Conservation (phyloP, 371 early-diverging fungal genomes). For the Entomophthora muscae region DNA sequence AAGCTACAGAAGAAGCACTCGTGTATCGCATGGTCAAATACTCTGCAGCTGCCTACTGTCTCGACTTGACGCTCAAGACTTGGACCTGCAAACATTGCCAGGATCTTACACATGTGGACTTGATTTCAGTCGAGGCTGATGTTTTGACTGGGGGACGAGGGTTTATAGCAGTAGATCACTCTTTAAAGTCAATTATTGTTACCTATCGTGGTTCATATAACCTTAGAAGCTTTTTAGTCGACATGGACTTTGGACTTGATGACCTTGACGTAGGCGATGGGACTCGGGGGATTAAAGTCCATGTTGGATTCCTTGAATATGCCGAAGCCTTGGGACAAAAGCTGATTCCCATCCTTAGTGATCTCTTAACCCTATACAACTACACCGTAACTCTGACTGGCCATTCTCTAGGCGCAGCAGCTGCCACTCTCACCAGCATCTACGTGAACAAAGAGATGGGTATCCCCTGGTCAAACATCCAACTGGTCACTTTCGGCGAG, state of each 20-base stretch:
- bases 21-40: neutral
- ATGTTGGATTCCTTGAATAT: neutral
- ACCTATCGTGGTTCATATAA: neutral
- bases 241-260: neutral
- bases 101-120: neutral
- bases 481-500: neutral
- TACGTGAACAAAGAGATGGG: neutral
- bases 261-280: neutral
- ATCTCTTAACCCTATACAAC: neutral
- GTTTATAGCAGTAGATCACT: neutral
- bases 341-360: neutral
- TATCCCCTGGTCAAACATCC: neutral
- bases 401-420: neutral
- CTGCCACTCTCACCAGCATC: neutral
- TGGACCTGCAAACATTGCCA: neutral
- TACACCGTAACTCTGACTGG: neutral
- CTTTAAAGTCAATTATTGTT: neutral
- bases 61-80: neutral
- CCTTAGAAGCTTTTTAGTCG: neutral
- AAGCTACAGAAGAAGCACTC: too few relatives aligned
- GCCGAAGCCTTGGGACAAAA: neutral
- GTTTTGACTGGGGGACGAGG: neutral
- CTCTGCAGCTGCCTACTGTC: constrained; percentile 2
- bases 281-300: neutral
- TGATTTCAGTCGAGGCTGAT: neutral